Percentiles rank a stretch among this genome's conserved stretches.
These are phyloP conservation scores for Hypoxylon crocopeplum DNA, from an alignment of 495 filamentous ascomycete species.

Conservation along the genomic window DNA sequence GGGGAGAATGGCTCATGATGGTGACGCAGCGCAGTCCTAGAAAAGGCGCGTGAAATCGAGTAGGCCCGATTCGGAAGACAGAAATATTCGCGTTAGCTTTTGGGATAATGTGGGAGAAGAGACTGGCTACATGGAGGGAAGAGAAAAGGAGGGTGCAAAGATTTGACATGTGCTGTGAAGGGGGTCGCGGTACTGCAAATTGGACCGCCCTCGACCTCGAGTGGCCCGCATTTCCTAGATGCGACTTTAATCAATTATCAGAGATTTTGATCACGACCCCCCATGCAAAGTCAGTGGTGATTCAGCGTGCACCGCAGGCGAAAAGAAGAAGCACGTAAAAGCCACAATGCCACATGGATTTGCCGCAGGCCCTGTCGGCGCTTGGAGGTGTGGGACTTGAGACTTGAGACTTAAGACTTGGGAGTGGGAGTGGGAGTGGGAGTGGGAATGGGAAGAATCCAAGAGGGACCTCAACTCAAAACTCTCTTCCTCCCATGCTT, in stretches of 20 bases:
- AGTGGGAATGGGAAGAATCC: too few species aligned
- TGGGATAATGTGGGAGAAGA: slow-evolving; percentile 9
- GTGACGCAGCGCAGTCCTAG: not conserved
- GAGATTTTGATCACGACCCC: slow-evolving; percentile 27
- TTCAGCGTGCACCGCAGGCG: slow-evolving; percentile 6
- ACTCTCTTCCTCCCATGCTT: too few species aligned
- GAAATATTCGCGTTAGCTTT: slow-evolving; percentile 22
- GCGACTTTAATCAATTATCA: slow-evolving; percentile 35
- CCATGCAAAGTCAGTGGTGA: slow-evolving; percentile 12
- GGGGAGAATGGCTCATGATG: slow-evolving; percentile 6
- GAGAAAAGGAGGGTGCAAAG: not conserved
- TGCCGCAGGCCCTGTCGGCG: slow-evolving; percentile 23
- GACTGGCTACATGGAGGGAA: not conserved
- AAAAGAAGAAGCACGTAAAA: slow-evolving; percentile 6
- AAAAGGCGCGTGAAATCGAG: slow-evolving; percentile 16
- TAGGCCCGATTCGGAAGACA: slow-evolving; percentile 41
- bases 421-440: too few species aligned
- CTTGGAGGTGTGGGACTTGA: too few species aligned
- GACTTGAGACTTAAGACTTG: too few species aligned
- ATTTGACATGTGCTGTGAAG: slow-evolving; percentile 30
- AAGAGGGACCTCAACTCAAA: too few species aligned
- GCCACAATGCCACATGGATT: slow-evolving; percentile 36
- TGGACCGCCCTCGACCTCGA: not conserved
- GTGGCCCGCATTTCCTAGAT: slow-evolving; percentile 17
- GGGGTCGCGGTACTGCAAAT: slow-evolving; percentile 9